Evolutionary conservation across 108 stramenopile species (phyloP).

Genomic region (Pseudonitzschia delicatissima): DNA sequence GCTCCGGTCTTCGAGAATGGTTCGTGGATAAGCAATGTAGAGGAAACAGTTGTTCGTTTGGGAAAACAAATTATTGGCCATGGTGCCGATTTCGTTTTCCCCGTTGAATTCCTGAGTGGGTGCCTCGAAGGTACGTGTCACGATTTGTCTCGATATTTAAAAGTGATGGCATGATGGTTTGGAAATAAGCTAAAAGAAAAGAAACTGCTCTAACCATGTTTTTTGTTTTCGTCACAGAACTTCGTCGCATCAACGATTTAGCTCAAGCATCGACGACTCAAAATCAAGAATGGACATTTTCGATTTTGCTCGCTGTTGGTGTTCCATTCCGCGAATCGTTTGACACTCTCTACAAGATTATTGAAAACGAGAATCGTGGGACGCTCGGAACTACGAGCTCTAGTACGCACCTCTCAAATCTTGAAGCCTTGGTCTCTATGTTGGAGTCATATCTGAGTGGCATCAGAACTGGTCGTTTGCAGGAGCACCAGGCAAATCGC

Average conservation of each 20-base stretch:
- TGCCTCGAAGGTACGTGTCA: slow-evolving; percentile 63
- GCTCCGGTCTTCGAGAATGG: slow-evolving; percentile 68
- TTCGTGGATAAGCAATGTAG: slow-evolving; percentile 58
- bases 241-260: slow-evolving; percentile 38
- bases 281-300: slow-evolving; percentile 56
- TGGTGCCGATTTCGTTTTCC: slow-evolving; percentile 68
- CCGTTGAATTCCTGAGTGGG: slow-evolving; percentile 52
- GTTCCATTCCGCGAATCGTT: slow-evolving; percentile 52
- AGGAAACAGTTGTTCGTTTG: slow-evolving; percentile 43
- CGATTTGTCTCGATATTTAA: not conserved
- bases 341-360: slow-evolving; percentile 10
- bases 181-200: not conserved
- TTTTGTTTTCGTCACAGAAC: slow-evolving; percentile 31
- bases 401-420: slow-evolving; percentile 1
- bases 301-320: slow-evolving; percentile 58
- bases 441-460: slow-evolving; percentile 1
- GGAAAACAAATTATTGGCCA: slow-evolving; percentile 66
- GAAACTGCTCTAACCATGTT: not conserved
- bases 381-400: not conserved
- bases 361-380: slow-evolving; percentile 11
- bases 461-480: not conserved
- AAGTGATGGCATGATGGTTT: no score
- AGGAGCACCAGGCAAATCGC: slow-evolving; percentile 6
- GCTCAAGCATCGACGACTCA: slow-evolving; percentile 12
- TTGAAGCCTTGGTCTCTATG: slow-evolving; percentile 11